phyloP scores from a whole-genome alignment of 2,329 filamentous ascomycete species.

The Pseudocercospora musae region DNA sequence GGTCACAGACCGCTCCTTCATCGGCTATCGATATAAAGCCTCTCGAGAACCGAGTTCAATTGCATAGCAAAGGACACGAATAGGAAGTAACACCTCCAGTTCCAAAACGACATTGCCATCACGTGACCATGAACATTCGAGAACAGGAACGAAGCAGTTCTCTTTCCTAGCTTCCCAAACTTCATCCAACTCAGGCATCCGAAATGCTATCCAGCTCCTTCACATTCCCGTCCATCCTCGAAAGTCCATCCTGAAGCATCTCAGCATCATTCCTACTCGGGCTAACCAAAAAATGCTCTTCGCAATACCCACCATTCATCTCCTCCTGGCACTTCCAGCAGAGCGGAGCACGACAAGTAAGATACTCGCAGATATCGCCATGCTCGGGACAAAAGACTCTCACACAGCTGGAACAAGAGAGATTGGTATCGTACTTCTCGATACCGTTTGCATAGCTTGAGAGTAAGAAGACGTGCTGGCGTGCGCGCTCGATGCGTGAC shows the following conservation, averaged over 20 bases:
- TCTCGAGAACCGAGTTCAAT: too few species aligned
- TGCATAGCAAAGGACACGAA: too few species aligned
- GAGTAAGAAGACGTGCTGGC: not conserved
- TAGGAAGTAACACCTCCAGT: too few species aligned
- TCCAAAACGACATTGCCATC: too few species aligned
- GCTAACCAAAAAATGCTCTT: not conserved
- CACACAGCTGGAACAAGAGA: slow-evolving; percentile 11
- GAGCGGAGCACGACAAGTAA: slow-evolving; percentile 9
- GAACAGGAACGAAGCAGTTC: too few species aligned
- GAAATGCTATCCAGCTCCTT: not conserved
- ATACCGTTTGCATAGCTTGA: slow-evolving; percentile 4
- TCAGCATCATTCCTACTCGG: not conserved
- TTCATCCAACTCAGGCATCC: not conserved
- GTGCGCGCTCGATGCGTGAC: not conserved
- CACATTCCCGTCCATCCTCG: not conserved
- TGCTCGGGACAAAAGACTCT: slow-evolving; percentile 11
- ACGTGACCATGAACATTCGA: too few species aligned
- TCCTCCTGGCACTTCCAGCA: slow-evolving; percentile 6
- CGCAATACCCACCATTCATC: slow-evolving; percentile 1
- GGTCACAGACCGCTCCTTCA: too few species aligned
- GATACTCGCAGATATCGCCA: slow-evolving; percentile 11
- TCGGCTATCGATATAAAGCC: too few species aligned
- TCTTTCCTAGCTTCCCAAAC: too few species aligned
- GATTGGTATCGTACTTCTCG: slow-evolving; percentile 12
- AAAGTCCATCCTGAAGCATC: not conserved